Base-by-base conservation (phyloP, 2,329 filamentous ascomycete species). In the Aspergillus pseudoviridinutans region DNA sequence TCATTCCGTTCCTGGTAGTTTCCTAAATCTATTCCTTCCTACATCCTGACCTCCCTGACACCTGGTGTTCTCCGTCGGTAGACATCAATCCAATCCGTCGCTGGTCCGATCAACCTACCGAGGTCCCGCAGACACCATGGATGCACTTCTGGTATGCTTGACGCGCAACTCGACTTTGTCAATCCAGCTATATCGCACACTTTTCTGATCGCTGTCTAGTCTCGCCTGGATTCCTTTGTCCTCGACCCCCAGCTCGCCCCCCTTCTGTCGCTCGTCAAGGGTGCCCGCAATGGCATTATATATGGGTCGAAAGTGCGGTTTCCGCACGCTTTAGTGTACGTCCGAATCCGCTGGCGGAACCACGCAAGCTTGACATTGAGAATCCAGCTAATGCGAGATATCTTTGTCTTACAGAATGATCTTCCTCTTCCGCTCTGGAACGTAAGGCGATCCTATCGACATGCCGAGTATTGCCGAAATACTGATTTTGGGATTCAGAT, bases 251-350 rank as follows among this genome's bases (percentile, higher is more conserved):
- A 86, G 64, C 90, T 96, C 78, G 91, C 94, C 68, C 91, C 94
- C 68, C 74, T 92, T 56, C 84, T 99, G 61, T 86, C 90, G 57
- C 82, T 99, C 65, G 74, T 96, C 74, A 99, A 99, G 83, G 91
- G 87, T 68, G 89, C 94, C 65, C 91, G 94, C 77, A 99, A 97
- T 86, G 94, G 94, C 74, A 87, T 92, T 64, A 91, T 99, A 62
- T 99, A 99, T 78, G 94, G 94, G 60, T 87, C 90, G 68, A 97
- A 97, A 84, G 91, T 99, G 76, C 92, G 94, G 63, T 97, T 99
- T 79, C 94, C 94, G 63, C 94, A 99, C 79, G 94, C 94, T 60
- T 84, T 99, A 66, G 94, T 99, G 83, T 87, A 80, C 62, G 79
- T 64, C 50, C 22, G 20, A 38, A 24, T 56, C 29, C 42, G 42